Conservation (phyloP, 2,329 filamentous ascomycete genomes). For the Calonectria leucothoes region DNA sequence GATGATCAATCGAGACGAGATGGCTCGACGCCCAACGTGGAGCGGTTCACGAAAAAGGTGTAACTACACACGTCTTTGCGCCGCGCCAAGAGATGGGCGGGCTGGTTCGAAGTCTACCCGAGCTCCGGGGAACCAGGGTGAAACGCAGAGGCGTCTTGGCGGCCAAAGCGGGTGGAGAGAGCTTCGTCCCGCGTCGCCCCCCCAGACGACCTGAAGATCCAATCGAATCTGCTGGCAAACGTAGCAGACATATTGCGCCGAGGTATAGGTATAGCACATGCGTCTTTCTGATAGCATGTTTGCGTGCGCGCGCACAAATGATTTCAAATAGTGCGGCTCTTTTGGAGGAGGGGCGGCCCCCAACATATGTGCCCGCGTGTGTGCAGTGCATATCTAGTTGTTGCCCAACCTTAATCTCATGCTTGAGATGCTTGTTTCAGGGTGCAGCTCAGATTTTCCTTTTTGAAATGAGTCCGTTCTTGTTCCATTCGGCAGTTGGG, state of each 20-base stretch:
- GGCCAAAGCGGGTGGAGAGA: no score
- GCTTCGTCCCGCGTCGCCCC: no score
- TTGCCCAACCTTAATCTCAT: not conserved
- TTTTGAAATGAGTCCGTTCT: not conserved
- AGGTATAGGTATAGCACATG: no score
- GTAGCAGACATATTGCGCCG: no score
- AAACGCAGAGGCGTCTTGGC: not conserved
- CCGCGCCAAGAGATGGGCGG: not conserved
- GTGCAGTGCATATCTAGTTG: no score
- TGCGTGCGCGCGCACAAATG: no score
- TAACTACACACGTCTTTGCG: not conserved
- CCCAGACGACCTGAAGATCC: no score
- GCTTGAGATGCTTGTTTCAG: not conserved
- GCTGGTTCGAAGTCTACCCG: not conserved
- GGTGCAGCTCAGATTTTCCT: not conserved
- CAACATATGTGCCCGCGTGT: no score
- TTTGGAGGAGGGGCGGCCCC: no score
- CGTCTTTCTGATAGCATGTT: no score
- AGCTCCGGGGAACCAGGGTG: not conserved
- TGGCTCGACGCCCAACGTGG: not conserved
- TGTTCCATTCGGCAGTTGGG: not conserved
- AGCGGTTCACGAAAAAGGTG: not conserved
- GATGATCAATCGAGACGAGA: not conserved
- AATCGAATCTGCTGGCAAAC: no score
- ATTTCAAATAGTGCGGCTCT: constrained; percentile 2